Base-by-base conservation (phyloP, 768 basidiomycete genomes). In the Leccinum truebloodii region DNA sequence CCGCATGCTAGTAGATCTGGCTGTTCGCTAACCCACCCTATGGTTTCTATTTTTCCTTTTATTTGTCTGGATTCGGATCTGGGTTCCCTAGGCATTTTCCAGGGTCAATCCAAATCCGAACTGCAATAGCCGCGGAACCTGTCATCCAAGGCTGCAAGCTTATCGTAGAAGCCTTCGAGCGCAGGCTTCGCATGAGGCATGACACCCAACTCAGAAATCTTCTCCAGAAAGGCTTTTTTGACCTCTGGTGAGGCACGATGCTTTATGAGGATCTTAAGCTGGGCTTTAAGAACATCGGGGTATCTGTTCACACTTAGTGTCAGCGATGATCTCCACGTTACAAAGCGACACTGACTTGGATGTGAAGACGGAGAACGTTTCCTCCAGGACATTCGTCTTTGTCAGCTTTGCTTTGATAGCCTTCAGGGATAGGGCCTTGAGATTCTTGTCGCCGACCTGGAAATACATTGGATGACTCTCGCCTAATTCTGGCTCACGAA, bases 361-460 rank as follows among this genome's bases (percentile, higher is more conserved):
- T 14, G 72, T 65, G 57, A 73, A 73, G 20, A 56, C 52, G n/a
- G 73, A 75, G 52, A 73, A 66, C 6, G 61, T 49, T 58, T 75
- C 73, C 7, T 65, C 61, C 12, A 73, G 30, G 3, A 75, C 57
- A 28, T 75, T 73, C 37, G 3, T 28, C 51, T 62, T 22, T 12
- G 59, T 46, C 59, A 73, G 30, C 18, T 59, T 60, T 30, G 58
- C 53, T 16, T 44, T 53, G 52, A 73, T 70, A 1, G 67, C 71
- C 10, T 50, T 18, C 6, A 71, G 57, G 3, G 71, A 58, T 28
- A 50, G 59, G 1, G 44, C 61, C 55, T 67, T 64, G 54, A 70
- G 69, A 16, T 24, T 48, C 16, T 59, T n/a, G 26, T 71, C 24
- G 10, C 50, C 64, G 13, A 70, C 14, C 69, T 70, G 37, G 3